Evolutionary conservation across 495 filamentous ascomycete species (phyloP), one percentile per base, ranked within the genome.

Genomic region (Penicillium angulare): DNA sequence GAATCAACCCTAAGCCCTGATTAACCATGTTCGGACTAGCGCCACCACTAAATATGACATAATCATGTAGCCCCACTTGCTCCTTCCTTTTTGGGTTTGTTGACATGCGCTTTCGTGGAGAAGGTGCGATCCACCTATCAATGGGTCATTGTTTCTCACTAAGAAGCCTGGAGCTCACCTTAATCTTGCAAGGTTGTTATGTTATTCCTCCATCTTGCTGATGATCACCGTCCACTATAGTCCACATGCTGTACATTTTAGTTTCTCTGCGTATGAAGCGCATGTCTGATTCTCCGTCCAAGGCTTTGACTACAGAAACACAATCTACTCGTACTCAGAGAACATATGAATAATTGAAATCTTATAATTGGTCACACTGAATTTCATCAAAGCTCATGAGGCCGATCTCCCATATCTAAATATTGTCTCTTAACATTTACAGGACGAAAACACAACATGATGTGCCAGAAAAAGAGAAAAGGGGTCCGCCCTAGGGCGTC

Each of bases 1-100:
- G 42, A 33, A 3, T 26, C 49, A 66, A 56, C 69, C 71, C 73
- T 73, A 69, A 69, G 61, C 72, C 71, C 67, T 74, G 32, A 16
- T 45, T 60, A 24, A 22, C 62, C 50, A 15, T 3, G 55, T 68
- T 51, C 18, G 56, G 61, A 17, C 5, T 48, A 53, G 49, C 17
- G 36, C 24, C 31, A 6, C 32, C 33, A n/a, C 42, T 24, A 20
- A 17, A 0, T 0, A 23, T 53, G 34, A 48, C 21, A 16, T 43
- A 32, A 40, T 44, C 27, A 49, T 26, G 15, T 26, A 21, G 17
- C 16, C 20, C 50, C 33, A 46, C 50, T 13, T n/a, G 27, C 0
- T 7, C 38, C 24, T 41, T 24, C 38, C 21, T 13, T 23, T 41
- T 41, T 41, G 7, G 38, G 21, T n/a, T 41, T 41, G 38, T 41